Conservation (phyloP, 768 basidiomycete species). For the Panaeolus cyanescens region DNA sequence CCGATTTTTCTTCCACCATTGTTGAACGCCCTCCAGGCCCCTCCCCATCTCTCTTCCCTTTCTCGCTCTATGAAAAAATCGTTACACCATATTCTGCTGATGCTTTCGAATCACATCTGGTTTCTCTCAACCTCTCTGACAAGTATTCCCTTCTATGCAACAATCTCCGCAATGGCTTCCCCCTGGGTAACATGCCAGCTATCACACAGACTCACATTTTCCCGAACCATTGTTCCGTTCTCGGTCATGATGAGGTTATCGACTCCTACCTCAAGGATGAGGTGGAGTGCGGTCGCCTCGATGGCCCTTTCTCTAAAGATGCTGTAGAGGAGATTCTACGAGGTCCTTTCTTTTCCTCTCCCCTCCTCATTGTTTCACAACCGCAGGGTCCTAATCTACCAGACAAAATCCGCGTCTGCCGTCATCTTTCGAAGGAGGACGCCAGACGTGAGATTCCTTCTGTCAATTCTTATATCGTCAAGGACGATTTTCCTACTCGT, state of each 20-base stretch:
- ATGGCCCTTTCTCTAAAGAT: slow-evolving; percentile 20
- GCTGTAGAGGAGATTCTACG: slow-evolving; percentile 17
- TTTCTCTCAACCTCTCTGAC: slow-evolving; percentile 16
- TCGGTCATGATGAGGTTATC: slow-evolving; percentile 11
- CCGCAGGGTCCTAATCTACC: no score
- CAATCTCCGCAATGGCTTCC: slow-evolving; percentile 28
- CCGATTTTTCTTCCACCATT: slow-evolving; percentile 18
- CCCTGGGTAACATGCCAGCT: slow-evolving; percentile 30
- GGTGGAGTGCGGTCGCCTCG: slow-evolving; percentile 21
- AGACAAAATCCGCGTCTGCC: no score
- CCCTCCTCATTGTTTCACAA: no score
- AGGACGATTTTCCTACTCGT: slow-evolving; percentile 25
- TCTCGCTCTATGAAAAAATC: slow-evolving; percentile 23
- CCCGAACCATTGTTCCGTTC: slow-evolving; percentile 16
- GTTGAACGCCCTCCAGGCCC: no score
- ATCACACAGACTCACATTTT: slow-evolving; percentile 19
- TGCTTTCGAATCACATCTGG: slow-evolving; percentile 26
- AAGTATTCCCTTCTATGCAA: slow-evolving; percentile 28
- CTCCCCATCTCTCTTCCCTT: neutral
- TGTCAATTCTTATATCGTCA: slow-evolving; percentile 22
- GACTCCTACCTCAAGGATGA: slow-evolving; percentile 20
- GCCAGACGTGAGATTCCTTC: slow-evolving; percentile 14
- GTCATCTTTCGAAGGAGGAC: no score
- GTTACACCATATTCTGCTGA: slow-evolving; percentile 29
- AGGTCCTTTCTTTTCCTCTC: slow-evolving; percentile 29